Evolutionary conservation across 208 protist species (phyloP).

Genomic region (Acanthamoeba triangularis): DNA sequence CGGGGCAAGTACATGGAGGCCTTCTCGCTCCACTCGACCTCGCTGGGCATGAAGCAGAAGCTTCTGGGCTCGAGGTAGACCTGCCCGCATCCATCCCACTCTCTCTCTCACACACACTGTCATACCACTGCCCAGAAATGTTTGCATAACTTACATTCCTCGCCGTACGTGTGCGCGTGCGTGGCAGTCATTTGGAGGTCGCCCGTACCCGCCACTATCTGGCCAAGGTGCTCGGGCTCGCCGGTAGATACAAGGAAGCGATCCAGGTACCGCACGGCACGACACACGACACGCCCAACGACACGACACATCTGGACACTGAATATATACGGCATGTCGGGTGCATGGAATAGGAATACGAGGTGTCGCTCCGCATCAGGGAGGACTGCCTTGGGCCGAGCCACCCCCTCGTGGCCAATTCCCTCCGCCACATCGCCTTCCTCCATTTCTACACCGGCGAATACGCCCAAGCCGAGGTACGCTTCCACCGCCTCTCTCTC

Average conservation of each 20-base stretch:
- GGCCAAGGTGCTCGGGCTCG: conserved; percentile 42
- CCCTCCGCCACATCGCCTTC: conserved; percentile 54
- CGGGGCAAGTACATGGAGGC: conserved; percentile 25
- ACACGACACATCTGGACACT: not conserved
- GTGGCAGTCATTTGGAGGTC: conserved; percentile 41
- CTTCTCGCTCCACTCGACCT: conserved; percentile 23
- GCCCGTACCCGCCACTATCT: conserved; percentile 35
- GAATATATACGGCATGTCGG: too few species aligned
- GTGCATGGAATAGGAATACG: conserved; percentile 1
- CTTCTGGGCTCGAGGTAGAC: conserved; percentile 15
- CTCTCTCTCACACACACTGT: too few species aligned
- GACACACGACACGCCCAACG: not conserved
- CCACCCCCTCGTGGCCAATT: conserved; percentile 56
- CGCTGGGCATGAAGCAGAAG: conserved; percentile 33
- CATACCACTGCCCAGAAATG: not conserved
- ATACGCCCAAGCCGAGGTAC: conserved; percentile 6
- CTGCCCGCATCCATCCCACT: not conserved
- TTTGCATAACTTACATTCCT: not conserved
- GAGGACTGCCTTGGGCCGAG: conserved; percentile 23
- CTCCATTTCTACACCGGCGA: conserved; percentile 73
- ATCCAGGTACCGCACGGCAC: not conserved
- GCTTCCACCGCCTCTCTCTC: not conserved
- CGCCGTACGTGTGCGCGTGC: not conserved
- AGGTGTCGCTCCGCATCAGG: conserved; percentile 16
- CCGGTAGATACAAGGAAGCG: conserved; percentile 17